Evolutionary conservation across 169 alveolate species (phyloP), one percentile per base, ranked within the genome.

Genomic region (Cyclospora cayetanensis): DNA sequence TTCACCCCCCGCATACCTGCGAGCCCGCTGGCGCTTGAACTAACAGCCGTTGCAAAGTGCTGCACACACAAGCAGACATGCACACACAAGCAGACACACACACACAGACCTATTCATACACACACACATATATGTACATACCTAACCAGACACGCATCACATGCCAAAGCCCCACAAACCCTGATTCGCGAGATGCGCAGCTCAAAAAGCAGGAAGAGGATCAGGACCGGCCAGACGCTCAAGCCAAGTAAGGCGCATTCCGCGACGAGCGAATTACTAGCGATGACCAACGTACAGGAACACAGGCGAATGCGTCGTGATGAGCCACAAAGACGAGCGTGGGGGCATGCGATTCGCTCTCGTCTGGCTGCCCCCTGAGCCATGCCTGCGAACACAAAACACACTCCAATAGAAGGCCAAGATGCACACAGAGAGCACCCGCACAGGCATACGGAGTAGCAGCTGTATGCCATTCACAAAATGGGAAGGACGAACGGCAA

Each of bases 281-380:
- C 12, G 68, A 9, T 27, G 46, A 2, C 7, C 53, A 20, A 4
- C 85, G 37, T 42, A 74, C 85, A 15, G 85, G 85, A 35, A 74
- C 85, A 22, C 65, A 39, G 35, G 85, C 85, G 42, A 74, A 74
- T 55, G 85, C 85, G 60, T 74, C 85, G 60, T 74, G 85, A n/a
- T 74, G 85, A 7, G 85, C 85, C 63, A 74, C 85, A 74, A 74
- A 74, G 29, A 74, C 63, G 15, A 74, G 5, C 25, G 85, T 74
- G 31, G 85, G 85, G 22, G 85, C 65, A 37, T 29, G 37, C n/a
- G 85, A 35, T 39, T 63, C 85, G 25, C 42, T 63, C 42, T 27
- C 52, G 18, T 63, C 85, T 29, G 85, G 65, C 39, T 74, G 31
- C 41, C 85, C 85, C 7, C 37, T 35, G 0, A 74, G 63, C 85